A percentile compares a stretch with the other conserved stretches of the same genome.
Conservation (phyloP, 495 filamentous ascomycete genomes). For the Penicillium alfredii region DNA sequence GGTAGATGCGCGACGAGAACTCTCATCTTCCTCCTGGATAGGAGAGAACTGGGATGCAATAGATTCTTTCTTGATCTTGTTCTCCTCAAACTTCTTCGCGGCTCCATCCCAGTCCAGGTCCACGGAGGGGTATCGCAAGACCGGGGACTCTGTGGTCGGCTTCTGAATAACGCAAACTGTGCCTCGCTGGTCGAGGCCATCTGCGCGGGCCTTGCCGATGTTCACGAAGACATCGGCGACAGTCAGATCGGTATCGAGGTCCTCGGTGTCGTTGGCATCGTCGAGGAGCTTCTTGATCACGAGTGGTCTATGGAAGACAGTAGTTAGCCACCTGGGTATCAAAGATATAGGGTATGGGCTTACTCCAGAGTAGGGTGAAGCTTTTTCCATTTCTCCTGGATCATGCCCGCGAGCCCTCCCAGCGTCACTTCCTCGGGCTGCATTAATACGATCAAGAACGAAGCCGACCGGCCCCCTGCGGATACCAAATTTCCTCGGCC, state of each 20-base stretch:
- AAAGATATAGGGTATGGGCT: conserved; percentile 9
- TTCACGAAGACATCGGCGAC: conserved; percentile 39
- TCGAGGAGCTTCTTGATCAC: conserved; percentile 37
- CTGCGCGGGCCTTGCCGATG: conserved; percentile 25
- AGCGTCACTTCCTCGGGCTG: conserved; percentile 29
- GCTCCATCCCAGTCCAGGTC: conserved; percentile 31
- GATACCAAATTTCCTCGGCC: conserved; percentile 14
- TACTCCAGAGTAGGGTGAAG: conserved; percentile 29
- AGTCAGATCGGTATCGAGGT: conserved; percentile 29
- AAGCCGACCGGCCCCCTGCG: too few species aligned
- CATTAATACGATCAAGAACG: conserved; percentile 27
- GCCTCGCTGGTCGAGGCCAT: conserved; percentile 34
- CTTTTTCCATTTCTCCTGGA: conserved; percentile 32
- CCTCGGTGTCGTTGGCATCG: conserved; percentile 25
- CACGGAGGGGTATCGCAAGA: conserved; percentile 30
- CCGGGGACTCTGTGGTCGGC: conserved; percentile 10
- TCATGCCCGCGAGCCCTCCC: conserved; percentile 26
- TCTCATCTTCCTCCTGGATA: conserved; percentile 13
- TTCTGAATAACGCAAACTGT: conserved; percentile 32
- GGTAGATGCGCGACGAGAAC: background rate
- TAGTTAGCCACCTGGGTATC: conserved; percentile 2
- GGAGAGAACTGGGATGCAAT: conserved; percentile 2
- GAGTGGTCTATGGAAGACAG: conserved; percentile 20
- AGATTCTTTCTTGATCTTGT: conserved; percentile 9
- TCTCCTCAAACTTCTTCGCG: conserved; percentile 10